These are phyloP conservation scores for Crithidia bombi DNA, from an alignment of 208 protist species.

Conservation along the genomic window DNA sequence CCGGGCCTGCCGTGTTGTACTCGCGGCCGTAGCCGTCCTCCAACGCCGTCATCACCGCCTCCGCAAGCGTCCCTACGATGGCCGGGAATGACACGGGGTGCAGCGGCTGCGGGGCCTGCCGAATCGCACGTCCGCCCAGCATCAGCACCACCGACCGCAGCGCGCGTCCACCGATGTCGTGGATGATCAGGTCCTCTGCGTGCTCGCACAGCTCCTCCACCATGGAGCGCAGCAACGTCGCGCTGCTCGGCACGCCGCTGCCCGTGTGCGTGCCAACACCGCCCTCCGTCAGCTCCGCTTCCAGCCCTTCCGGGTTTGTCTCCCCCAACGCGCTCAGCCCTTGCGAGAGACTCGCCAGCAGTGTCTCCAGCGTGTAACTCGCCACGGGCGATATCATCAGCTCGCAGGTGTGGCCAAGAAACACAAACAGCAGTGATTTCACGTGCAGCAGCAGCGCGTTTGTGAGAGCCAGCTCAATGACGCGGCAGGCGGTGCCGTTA, in stretches of 20 bases:
- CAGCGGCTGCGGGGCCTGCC: conserved; percentile 55
- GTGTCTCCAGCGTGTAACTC: conserved; percentile 84
- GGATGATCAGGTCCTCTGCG: conserved; percentile 64
- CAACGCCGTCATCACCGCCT: conserved; percentile 53
- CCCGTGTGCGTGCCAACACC: conserved; percentile 72
- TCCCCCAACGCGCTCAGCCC: conserved; percentile 63
- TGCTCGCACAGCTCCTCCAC: conserved; percentile 76
- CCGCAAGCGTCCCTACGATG: conserved; percentile 50
- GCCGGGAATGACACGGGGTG: conserved; percentile 47
- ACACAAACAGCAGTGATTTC: conserved; percentile 86
- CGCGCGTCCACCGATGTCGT: conserved; percentile 76
- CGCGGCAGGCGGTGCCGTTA: conserved; percentile 80
- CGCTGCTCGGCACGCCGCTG: conserved; percentile 82
- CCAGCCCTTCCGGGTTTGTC: conserved; percentile 39
- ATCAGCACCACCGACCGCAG: conserved; percentile 82
- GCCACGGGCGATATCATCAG: conserved; percentile 81
- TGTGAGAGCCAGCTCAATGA: conserved; percentile 81
- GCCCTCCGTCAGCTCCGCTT: conserved; percentile 65
- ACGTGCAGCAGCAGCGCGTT: conserved; percentile 80
- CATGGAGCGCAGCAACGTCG: conserved; percentile 69
- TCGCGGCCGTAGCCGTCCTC: conserved; percentile 60
- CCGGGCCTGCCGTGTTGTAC: conserved; percentile 31
- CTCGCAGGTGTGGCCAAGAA: conserved; percentile 77
- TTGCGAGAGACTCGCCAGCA: conserved; percentile 69
- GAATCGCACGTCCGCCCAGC: conserved; percentile 77